Base-by-base conservation (phyloP, 1,284 basidiomycete species). In the Paramarasmius palmivorus region DNA sequence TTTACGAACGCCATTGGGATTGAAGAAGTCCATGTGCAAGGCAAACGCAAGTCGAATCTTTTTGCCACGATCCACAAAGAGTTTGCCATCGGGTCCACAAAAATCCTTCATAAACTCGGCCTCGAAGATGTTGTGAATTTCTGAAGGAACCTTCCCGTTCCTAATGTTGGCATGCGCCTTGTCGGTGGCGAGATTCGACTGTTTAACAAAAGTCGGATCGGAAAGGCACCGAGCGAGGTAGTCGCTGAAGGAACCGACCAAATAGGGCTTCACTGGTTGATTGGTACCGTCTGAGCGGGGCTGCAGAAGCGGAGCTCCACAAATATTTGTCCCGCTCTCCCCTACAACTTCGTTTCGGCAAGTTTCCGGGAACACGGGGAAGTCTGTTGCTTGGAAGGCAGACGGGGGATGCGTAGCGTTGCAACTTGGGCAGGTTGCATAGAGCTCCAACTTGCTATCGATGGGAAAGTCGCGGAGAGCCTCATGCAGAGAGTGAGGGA, bases 41-140 rank as follows among this genome's bases (percentile, higher is more conserved):
- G 48, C 48, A 38, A 61, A 61, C 7, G 54, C 59, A 2, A 62
- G 41, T 17, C 58, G 50, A 41, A 58, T 46, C 22, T 60, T 54
- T 8, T 49, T 49, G n/a, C 53, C 57, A 14, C 58, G 25, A 10
- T 64, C 50, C 17, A 63, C 47, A 54, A 66, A 66, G 4, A 63
- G 55, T 26, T 52, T 44, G 4, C 58, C 57, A 25, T 48, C 40
- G 5, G 63, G 61, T 1, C 61, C 61, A 34, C 53, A 10, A 39
- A 65, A 64, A 1, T 37, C 39, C 19, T 47, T 44, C 37, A 64
- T 46, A 32, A 63, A 63, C 5, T 55, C 40, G 2, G 57, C 57
- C 3, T 65, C 22, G 37, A 61, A 62, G 17, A 55, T 32, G 12
- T 39, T 39, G 29, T 38, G 35, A 20, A 38, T 44, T 8, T 6